Evolutionary conservation across 208 protist species (phyloP).

Genomic region (Wallacemonas sp.): DNA sequence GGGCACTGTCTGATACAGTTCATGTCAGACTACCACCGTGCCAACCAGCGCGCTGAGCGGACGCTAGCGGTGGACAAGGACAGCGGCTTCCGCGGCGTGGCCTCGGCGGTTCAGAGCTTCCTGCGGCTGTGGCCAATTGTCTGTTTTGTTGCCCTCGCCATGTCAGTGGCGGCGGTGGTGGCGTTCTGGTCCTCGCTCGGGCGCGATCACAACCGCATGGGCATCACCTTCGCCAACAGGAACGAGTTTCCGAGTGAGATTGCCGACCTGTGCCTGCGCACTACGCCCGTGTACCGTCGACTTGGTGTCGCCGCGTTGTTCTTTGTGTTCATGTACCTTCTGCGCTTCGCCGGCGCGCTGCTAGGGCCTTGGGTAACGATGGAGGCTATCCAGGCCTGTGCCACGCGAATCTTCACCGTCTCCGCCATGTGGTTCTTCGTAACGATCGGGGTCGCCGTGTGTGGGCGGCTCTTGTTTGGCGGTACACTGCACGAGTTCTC

Average conservation of each 20-base stretch:
- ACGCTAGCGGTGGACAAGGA: constrained; percentile 8
- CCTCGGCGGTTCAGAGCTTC: constrained; percentile 5
- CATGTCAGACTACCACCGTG: constrained; percentile 2
- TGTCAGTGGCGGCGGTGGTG: constrained; percentile 16
- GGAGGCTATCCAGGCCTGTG: constrained; percentile 11
- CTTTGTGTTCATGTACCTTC: constrained; percentile 16
- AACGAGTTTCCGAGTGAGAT: constrained; percentile 18
- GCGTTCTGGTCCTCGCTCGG: constrained; percentile 21
- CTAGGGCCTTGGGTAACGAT: constrained; percentile 9
- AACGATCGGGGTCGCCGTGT: constrained; percentile 14
- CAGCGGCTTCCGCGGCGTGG: constrained; percentile 3
- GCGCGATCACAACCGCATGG: neutral
- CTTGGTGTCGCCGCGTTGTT: constrained; percentile 19
- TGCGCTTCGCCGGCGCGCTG: constrained; percentile 17
- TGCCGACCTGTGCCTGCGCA: constrained; percentile 15
- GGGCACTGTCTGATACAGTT: constrained; percentile 21
- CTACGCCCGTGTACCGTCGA: constrained; percentile 3
- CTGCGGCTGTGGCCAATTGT: constrained; percentile 19
- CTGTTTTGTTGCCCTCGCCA: constrained; percentile 15
- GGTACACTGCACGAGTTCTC: constrained; percentile 13
- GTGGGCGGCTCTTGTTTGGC: constrained; percentile 13
- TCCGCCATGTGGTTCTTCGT: constrained; percentile 15
- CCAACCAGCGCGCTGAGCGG: neutral
- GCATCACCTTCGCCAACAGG: constrained; percentile 14
- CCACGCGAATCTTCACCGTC: constrained; percentile 6